phyloP scores from a whole-genome alignment of 1,284 basidiomycete species.

The Cerioporus squamosus region DNA sequence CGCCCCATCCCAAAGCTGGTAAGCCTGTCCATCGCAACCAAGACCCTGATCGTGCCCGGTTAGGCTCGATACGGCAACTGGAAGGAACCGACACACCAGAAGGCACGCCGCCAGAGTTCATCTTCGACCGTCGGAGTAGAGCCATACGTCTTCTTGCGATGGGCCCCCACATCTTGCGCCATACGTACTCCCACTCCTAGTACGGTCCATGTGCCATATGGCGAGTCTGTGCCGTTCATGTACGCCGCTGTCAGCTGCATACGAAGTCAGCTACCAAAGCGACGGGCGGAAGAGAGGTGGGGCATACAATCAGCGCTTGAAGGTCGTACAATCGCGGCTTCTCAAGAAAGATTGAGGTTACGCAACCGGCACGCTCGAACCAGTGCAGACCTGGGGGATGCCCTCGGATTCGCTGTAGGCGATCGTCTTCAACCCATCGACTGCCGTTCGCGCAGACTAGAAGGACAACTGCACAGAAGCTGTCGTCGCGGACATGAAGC shows the following conservation, averaged over 20 bases:
- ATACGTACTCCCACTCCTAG: conserved; percentile 72
- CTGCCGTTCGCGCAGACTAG: conserved; percentile 57
- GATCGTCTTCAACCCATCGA: conserved; percentile 36
- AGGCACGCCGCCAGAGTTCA: conserved; percentile 76
- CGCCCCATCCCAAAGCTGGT: conserved; percentile 63
- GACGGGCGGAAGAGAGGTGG: conserved; percentile 70
- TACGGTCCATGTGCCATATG: conserved; percentile 74
- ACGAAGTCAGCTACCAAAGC: conserved; percentile 37
- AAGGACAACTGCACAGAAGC: conserved; percentile 53
- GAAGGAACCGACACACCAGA: conserved; percentile 36
- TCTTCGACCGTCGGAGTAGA: conserved; percentile 51
- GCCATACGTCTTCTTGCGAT: conserved; percentile 51
- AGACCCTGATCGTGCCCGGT: conserved; percentile 39
- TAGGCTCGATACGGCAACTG: no score
- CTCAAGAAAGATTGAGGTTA: conserved; percentile 52
- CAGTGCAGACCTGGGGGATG: conserved; percentile 65
- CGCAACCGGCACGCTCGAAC: conserved; percentile 64
- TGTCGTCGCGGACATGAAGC: conserved; percentile 45
- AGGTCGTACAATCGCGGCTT: conserved; percentile 74
- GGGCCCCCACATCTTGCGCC: conserved; percentile 69
- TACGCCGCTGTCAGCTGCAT: conserved; percentile 34
- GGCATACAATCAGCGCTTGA: conserved; percentile 58
- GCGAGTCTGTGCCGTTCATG: conserved; percentile 62
- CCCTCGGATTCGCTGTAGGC: conserved; percentile 19
- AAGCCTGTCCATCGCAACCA: conserved; percentile 52